Evolutionary conservation across 2,329 filamentous ascomycete genomes (phyloP).

Genomic region (Seiridium cupressi): DNA sequence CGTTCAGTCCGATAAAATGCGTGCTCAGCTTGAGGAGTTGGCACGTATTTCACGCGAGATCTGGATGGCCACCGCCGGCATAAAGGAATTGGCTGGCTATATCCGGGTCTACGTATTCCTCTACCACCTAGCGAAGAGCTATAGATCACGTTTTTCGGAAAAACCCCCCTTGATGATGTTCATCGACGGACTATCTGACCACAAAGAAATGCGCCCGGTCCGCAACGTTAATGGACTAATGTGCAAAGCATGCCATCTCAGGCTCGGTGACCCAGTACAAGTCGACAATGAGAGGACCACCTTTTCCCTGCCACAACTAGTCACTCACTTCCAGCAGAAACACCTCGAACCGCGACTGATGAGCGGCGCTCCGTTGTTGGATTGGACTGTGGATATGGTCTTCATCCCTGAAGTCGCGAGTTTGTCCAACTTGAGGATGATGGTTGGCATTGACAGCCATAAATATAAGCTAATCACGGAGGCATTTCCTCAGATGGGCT

Average conservation of each 20-base stretch:
- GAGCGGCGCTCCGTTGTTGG: conserved; percentile 17
- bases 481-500: conserved; percentile 35
- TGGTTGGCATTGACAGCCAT: conserved; percentile 27
- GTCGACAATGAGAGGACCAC: conserved; percentile 33
- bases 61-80: conserved; percentile 59
- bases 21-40: conserved; percentile 49
- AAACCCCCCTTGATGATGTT: conserved; percentile 58
- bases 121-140: conserved; percentile 59
- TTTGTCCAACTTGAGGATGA: conserved; percentile 25
- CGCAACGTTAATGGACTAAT: conserved; percentile 51
- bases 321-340: conserved; percentile 52
- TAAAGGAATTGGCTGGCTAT: conserved; percentile 60
- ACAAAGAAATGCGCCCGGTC: conserved; percentile 55
- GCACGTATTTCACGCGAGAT: conserved; percentile 55
- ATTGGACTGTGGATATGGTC: conserved; percentile 50
- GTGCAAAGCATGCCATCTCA: conserved; percentile 53
- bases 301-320: conserved; percentile 58
- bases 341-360: conserved; percentile 30
- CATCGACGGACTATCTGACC: conserved; percentile 55
- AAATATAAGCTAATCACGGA: conserved; percentile 34
- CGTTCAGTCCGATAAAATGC: conserved; percentile 39
- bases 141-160: conserved; percentile 55
- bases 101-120: conserved; percentile 64
- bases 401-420: conserved; percentile 32
- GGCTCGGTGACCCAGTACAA: conserved; percentile 24